Evolutionary conservation across 2,329 filamentous ascomycete genomes (phyloP).

Genomic region (Colletotrichum shisoi): DNA sequence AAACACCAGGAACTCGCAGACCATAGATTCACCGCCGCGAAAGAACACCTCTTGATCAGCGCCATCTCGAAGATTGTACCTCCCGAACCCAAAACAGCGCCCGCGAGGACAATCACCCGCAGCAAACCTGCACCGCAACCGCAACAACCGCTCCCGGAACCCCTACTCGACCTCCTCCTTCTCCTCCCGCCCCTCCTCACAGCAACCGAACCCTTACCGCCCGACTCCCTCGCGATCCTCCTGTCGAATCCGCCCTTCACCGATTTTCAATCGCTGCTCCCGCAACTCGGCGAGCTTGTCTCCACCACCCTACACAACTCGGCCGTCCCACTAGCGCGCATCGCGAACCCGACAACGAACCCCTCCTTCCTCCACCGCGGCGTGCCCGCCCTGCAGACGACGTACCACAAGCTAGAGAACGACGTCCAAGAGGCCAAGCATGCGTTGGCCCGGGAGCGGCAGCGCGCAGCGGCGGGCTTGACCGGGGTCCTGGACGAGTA

Average conservation of each 20-base stretch:
- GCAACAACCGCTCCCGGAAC: slow-evolving; percentile 49
- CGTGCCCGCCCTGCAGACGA: slow-evolving; percentile 58
- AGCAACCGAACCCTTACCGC: slow-evolving; percentile 48
- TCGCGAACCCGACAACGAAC: slow-evolving; percentile 60
- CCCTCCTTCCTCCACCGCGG: slow-evolving; percentile 66
- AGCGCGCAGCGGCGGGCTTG: slow-evolving; percentile 51
- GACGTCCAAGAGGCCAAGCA: slow-evolving; percentile 46
- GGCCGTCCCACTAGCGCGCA: slow-evolving; percentile 58
- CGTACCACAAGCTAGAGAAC: slow-evolving; percentile 50
- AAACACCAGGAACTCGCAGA: slow-evolving; percentile 57
- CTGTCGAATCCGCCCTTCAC: slow-evolving; percentile 61
- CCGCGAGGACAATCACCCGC: slow-evolving; percentile 44
- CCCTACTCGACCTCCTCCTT: slow-evolving; percentile 62
- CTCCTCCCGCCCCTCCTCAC: slow-evolving; percentile 61
- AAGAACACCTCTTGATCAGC: slow-evolving; percentile 59
- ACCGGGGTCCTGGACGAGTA: slow-evolving; percentile 52
- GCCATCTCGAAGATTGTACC: slow-evolving; percentile 59
- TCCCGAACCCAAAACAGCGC: slow-evolving; percentile 40
- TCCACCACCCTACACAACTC: slow-evolving; percentile 60
- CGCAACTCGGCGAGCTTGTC: slow-evolving; percentile 56
- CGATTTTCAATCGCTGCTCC: slow-evolving; percentile 57
- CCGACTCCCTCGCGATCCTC: slow-evolving; percentile 53
- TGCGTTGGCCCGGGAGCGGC: slow-evolving; percentile 51
- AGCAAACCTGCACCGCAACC: slow-evolving; percentile 42
- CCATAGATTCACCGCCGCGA: slow-evolving; percentile 58